These are phyloP conservation scores for Sindora glabra DNA, from an alignment of 306 rosid genomes.

Conservation along the genomic window DNA sequence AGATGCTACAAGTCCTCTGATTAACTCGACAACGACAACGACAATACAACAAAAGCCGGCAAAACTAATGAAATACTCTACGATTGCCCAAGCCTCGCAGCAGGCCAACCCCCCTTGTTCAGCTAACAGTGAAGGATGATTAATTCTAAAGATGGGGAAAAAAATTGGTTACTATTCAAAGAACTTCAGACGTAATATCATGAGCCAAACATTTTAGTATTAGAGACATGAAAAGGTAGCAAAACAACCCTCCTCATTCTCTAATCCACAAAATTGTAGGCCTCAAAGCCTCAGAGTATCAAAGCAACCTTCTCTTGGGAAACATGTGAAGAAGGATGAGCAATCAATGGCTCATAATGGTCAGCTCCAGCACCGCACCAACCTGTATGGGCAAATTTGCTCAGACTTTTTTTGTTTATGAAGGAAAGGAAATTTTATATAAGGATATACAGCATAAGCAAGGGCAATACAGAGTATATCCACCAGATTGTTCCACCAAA, in stretches of 20 bases:
- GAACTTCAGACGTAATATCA: constrained; percentile 27
- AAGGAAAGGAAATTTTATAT: too few relatives aligned
- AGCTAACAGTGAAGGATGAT: constrained; percentile 36
- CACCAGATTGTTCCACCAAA: too few relatives aligned
- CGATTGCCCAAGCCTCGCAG: constrained; percentile 41
- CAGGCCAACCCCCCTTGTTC: constrained; percentile 36
- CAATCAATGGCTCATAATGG: constrained; percentile 92
- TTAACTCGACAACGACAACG: constrained; percentile 29
- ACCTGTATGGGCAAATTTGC: constrained; percentile 37
- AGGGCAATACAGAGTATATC: too few relatives aligned
- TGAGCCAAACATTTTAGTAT: constrained; percentile 17
- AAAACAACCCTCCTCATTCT: constrained; percentile 38
- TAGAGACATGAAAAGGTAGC: constrained; percentile 21
- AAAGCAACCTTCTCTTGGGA: constrained; percentile 89
- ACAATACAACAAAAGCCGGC: constrained; percentile 36
- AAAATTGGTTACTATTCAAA: constrained; percentile 41
- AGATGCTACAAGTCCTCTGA: constrained; percentile 29
- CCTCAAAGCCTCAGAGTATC: constrained; percentile 55
- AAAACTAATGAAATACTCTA: constrained; percentile 30
- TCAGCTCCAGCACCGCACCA: constrained; percentile 99
- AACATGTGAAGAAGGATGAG: constrained; percentile 55
- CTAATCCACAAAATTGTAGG: constrained; percentile 79
- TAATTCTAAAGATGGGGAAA: constrained; percentile 40
- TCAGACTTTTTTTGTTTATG: constrained; percentile 1
- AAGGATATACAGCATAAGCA: too few relatives aligned